Base-by-base conservation (phyloP, 495 filamentous ascomycete species). In the Podospora didyma region DNA sequence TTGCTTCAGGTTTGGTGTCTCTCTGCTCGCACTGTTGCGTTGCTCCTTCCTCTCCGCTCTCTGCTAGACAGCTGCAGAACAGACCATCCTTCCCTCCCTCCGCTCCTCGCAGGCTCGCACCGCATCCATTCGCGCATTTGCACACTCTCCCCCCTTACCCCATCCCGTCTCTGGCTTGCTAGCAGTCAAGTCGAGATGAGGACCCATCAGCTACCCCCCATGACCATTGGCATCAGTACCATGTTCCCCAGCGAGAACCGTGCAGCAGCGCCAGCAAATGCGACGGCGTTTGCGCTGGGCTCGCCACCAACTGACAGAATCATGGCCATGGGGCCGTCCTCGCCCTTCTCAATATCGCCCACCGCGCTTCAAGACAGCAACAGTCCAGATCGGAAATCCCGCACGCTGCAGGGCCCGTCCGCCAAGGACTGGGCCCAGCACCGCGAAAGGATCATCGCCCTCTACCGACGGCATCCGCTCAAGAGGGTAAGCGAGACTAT, bases 401-500 rank as follows among this genome's bases (percentile, higher is more conserved):
- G 67, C 42, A 69, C 66, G 45, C 58, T 69, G 35, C 65, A 69
- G 44, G 67, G 67, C 23, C 67, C 67, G 5, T 68, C 65, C 19
- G 62, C 65, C 9, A 65, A 59, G 51, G 62, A 69, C 6, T 69
- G 67, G 67, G 65, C 60, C 9, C 35, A 42, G 22, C 59, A 69
- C 44, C 67, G 65, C 49, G 65, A 69, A 16, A 69, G 59, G 56
- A 69, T 68, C 60, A 49, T 68, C 57, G 57, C 53, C 26, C 65
- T 69, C 48, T 69, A 69, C 59, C 59, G 47, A 42, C 60, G 68
- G 57, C 63, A 61, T 46, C 65, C 67, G 37, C 56, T 69, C 26
- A 66, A 69, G 54, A 58, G 56, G 51, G 67, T 69, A 39, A 68
- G 65, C 58, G 65, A 69, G 46, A 56, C 68, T 26, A 69, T 69